Conservation (phyloP, 1,284 basidiomycete species). For the Marasmius tenuissimus region DNA sequence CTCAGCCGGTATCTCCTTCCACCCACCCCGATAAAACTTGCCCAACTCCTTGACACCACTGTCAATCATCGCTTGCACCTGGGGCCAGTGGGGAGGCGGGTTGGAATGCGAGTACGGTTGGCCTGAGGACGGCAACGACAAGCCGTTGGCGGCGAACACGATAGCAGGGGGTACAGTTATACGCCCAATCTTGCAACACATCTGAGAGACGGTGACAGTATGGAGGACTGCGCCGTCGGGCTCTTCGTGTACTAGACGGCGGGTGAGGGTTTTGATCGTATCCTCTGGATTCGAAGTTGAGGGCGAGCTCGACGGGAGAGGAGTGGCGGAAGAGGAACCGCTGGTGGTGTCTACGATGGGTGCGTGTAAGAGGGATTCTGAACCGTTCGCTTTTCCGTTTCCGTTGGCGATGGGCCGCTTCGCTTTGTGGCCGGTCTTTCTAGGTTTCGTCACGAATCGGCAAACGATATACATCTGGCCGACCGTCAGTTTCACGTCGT, state of each 20-base stretch:
- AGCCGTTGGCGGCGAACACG: slow-evolving; percentile 55
- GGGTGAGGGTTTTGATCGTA: slow-evolving; percentile 34
- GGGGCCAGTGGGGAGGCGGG: slow-evolving; percentile 55
- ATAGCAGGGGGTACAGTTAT: slow-evolving; percentile 75
- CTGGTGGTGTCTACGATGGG: slow-evolving; percentile 23
- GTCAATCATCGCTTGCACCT: slow-evolving; percentile 39
- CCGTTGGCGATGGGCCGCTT: not conserved
- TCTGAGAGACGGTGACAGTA: slow-evolving; percentile 66
- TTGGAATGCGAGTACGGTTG: slow-evolving; percentile 39
- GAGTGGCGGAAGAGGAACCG: slow-evolving; percentile 17
- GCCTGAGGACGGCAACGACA: slow-evolving; percentile 34
- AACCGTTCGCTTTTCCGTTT: slow-evolving; percentile 12
- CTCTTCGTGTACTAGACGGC: slow-evolving; percentile 33
- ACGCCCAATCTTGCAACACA: slow-evolving; percentile 75
- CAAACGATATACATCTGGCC: slow-evolving; percentile 62
- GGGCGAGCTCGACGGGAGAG: slow-evolving; percentile 19
- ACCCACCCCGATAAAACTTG: slow-evolving; percentile 51
- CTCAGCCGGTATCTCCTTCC: slow-evolving; percentile 51
- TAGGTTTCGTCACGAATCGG: slow-evolving; percentile 66
- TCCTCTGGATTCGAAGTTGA: not conserved
- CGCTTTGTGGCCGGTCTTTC: slow-evolving; percentile 20
- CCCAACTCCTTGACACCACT: slow-evolving; percentile 10
- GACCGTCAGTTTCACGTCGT: not conserved
- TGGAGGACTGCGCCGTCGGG: slow-evolving; percentile 63
- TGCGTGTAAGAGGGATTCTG: slow-evolving; percentile 14